Evolutionary conservation across 306 rosid species (phyloP), one percentile per base, ranked within the genome.

Genomic region (Citrullus mucosospermus): DNA sequence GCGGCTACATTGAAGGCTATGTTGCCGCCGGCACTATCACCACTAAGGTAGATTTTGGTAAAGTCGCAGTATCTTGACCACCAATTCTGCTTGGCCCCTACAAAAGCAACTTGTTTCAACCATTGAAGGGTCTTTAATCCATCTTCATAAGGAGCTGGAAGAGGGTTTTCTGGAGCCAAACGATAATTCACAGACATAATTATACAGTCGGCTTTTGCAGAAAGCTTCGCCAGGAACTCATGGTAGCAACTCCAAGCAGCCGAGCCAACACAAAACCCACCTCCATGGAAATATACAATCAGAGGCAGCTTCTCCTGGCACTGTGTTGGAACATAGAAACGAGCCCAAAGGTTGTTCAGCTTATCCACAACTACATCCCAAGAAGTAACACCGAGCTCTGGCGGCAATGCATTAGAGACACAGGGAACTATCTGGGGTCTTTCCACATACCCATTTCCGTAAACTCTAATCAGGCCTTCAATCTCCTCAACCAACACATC

Each of bases 11-110:
- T 84, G 74, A 89, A 81, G 30, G 90, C 97, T 77, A 92, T 89
- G 84, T 94, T 94, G 69, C 86, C 98, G n/a, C 97, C 97, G 0
- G 98, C 97, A 81, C 97, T 90, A 20, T 94, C 98, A 15, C 98
- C 98, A 3, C 80, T 87, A 44, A 93, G 75, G 84, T 89, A 90
- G 20, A 90, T 81, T 63, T 81, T 86, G 25, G 86, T 85, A 28
- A 91, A 86, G 77, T 91, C 88, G 67, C 91, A 93, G 7, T 71
- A 81, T 46, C 12, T 30, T 32, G 83, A 72, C 97, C 96, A 93
- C 93, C 93, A 87, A 72, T 72, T 72, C 30, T 86, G 81, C 56
- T 75, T 81, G 2, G 53, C 53, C 30, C 75, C 80, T 18, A 38
- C 4, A 7, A 80, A 36, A 67, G 88, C 62, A 43, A 85, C 86